Evolutionary conservation across 2,329 filamentous ascomycete species (phyloP).

Genomic region (Stagonosporopsis tanaceti): DNA sequence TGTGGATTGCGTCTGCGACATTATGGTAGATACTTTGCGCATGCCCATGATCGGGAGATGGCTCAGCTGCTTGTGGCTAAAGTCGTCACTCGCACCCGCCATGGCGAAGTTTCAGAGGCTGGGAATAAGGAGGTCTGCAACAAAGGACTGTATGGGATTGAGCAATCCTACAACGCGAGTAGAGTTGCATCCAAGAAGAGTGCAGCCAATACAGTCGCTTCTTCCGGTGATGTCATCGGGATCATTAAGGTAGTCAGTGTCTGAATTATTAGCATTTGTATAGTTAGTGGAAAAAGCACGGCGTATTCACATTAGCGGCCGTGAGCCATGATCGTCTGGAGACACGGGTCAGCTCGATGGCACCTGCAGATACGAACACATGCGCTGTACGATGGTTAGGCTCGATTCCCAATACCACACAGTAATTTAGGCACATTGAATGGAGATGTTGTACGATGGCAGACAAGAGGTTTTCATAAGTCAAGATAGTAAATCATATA

Average conservation of each 20-base stretch:
- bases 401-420: neutral
- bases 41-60: too few species aligned
- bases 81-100: neutral
- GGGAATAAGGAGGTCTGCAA: neutral
- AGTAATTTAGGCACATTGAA: neutral
- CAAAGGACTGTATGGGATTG: neutral
- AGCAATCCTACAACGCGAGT: neutral
- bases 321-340: neutral
- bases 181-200: neutral
- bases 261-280: neutral
- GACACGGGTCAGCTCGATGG: neutral
- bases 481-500: neutral
- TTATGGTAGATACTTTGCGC: too few species aligned
- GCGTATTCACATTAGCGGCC: neutral
- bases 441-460: neutral
- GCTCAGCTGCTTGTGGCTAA: slow-evolving; percentile 1
- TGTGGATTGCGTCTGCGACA: neutral
- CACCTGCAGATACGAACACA: neutral
- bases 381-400: neutral
- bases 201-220: neutral
- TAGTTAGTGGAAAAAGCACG: neutral
- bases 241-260: too few species aligned
- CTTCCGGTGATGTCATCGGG: neutral
- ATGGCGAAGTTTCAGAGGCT: slow-evolving; percentile 3
- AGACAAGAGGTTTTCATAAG: neutral